Evolutionary conservation across 352 stramenopile genomes (phyloP), one percentile per base, ranked within the genome.

Genomic region (Globisporangium ultimum): DNA sequence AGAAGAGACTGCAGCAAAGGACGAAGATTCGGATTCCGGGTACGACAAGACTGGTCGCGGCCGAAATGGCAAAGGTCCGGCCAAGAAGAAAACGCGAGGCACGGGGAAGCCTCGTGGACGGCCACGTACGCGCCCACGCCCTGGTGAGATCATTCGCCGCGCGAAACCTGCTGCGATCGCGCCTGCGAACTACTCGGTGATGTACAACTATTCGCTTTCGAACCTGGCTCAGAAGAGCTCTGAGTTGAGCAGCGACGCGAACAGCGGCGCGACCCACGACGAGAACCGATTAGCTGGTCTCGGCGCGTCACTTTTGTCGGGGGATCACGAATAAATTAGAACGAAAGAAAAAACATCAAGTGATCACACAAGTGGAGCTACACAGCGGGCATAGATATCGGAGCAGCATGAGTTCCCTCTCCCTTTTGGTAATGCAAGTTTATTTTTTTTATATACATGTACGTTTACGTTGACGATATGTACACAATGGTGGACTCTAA

Each of bases 81-180:
- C 76, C 0, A 93, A 93, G 68, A 93, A 93, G 65, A 93, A 93
- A 55, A 70, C 73, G 5, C 78, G 83, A 13, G 79, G 78, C 46
- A 89, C 80, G 24, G 83, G 83, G 38, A 87, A 87, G 46, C 83
- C 83, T 7, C 80, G 83, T 40, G 83, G 83, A 18, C 76, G 83
- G 10, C 83, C 83, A 53, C 76, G 83, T 45, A 93, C 83, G 28
- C 80, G 83, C 6, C 80, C 83, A 41, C 83, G 83, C 32, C 83
- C 83, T 12, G 83, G 83, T 49, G 83, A 93, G 67, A 71, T 89
- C 48, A 87, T 93, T 51, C 75, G 67, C n/a, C 80, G 80, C 10
- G 71, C 76, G 34, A 93, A 93, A 63, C 75, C 75, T 7, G 70
- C 82, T 1, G 72, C 82, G 28, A 89, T 93, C 58, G 83, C 83